Evolutionary conservation across 257 asterid genomes (phyloP), one percentile per base, ranked within the genome.

Genomic region (Gentiana dahurica): DNA sequence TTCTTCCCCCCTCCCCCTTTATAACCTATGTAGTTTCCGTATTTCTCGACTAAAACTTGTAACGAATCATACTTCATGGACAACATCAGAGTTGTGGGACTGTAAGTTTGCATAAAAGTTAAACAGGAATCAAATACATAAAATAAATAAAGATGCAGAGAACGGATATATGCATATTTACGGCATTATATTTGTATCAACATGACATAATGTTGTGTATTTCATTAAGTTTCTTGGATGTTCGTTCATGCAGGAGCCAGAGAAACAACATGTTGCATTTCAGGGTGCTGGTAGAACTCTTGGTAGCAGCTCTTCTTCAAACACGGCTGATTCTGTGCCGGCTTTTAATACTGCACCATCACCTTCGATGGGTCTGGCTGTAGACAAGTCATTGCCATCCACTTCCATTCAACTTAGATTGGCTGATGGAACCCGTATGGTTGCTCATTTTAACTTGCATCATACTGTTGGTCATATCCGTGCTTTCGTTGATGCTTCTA

Each of bases 381-480:
- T 92, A 32, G 99, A 89, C 59, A 43, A 65, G 47, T 75, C 97
- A 56, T 71, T 61, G 70, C 97, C 97, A 0, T 83, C 87, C 63
- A 88, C 97, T 56, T 77, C 99, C 24, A 81, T 93, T 64, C 99
- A 93, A 65, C 87, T 93, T 33, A 79, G 99, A 71, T 74, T 93
- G 69, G 87, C 86, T 51, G 97, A 93, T 76, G 99, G 99, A 47
- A 89, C 95, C 49, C 95, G 97, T 64, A 76, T 93, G 89, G 92
- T 89, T 44, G 87, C 95, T 5, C 95, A 70, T 70, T 92, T 92
- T 89, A 92, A 92, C 70, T 67, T 77, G 68, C 80, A 77, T 74
- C 96, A 92, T 11, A 83, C 95, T 0, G 64, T 92, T 6, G 83
- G 75, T 8, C 87, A 92, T 55, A 72, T 89, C 54, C 86, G 84